Conservation (phyloP, 768 basidiomycete species). For the Serendipita sp. region DNA sequence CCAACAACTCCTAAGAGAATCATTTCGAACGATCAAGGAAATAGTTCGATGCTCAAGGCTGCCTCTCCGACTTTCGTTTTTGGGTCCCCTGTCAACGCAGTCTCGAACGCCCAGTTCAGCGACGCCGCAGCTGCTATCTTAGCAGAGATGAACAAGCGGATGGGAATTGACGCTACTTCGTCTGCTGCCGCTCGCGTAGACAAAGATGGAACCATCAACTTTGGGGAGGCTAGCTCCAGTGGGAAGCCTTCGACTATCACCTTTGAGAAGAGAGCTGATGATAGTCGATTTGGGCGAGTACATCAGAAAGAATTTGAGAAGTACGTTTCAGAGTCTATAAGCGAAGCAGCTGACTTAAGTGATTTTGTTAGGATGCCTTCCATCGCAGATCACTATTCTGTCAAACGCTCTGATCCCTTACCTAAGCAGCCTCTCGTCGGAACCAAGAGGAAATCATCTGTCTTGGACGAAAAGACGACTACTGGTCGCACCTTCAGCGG, state of each 20-base stretch:
- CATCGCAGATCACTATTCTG: slow-evolving; percentile 40
- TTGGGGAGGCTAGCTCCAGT: slow-evolving; percentile 1
- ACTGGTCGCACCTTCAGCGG: neutral
- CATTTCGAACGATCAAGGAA: neutral
- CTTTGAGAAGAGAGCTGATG: slow-evolving; percentile 12
- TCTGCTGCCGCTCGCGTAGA: slow-evolving; percentile 25
- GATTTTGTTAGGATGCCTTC: slow-evolving; percentile 42
- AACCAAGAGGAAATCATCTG: slow-evolving; percentile 6
- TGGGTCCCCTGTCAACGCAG: slow-evolving; percentile 51
- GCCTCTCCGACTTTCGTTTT: slow-evolving; percentile 39
- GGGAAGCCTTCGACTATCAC: neutral
- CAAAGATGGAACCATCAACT: slow-evolving; percentile 4
- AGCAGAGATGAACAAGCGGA: slow-evolving; percentile 67
- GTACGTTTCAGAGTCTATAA: neutral
- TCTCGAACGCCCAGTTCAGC: slow-evolving; percentile 51
- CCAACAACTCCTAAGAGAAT: neutral
- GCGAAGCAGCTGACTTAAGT: neutral
- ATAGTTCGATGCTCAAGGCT: neutral
- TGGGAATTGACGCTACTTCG: slow-evolving; percentile 37
- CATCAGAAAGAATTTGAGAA: slow-evolving; percentile 53
- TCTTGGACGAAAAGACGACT: neutral
- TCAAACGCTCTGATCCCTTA: slow-evolving; percentile 18
- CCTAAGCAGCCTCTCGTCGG: neutral
- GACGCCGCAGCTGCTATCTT: slow-evolving; percentile 52
- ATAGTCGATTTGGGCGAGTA: slow-evolving; percentile 33